Conservation (phyloP, 495 filamentous ascomycete genomes). For the Letharia lupina region DNA sequence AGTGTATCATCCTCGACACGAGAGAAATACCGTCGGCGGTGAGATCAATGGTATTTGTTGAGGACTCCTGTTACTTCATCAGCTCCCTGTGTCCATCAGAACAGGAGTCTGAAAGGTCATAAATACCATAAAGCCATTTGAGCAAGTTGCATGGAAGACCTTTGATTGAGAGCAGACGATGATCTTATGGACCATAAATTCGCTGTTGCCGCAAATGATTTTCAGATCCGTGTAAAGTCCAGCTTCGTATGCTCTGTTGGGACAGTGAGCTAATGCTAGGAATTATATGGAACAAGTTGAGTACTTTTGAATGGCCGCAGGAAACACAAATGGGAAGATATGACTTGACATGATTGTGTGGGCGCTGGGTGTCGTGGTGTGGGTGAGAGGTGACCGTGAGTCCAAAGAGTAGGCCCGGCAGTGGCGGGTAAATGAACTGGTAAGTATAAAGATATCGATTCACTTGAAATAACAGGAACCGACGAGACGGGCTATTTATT, state of each 20-base stretch:
- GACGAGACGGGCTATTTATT: too few species aligned
- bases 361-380: background rate
- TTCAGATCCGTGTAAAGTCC: slow-evolving; percentile 4
- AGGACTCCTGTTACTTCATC: background rate
- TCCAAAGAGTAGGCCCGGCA: too few species aligned
- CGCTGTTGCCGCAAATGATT: background rate
- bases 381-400: background rate
- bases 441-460: background rate
- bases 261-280: background rate
- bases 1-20: background rate
- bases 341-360: background rate
- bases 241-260: background rate
- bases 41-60: background rate
- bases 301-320: background rate
- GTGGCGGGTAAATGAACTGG: background rate
- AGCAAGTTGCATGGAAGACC: slow-evolving; percentile 3
- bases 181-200: slow-evolving; percentile 3
- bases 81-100: background rate
- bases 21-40: background rate
- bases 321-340: background rate
- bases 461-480: background rate
- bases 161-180: slow-evolving; percentile 8
- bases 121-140: background rate
- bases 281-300: too few species aligned
- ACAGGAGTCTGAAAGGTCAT: background rate